These are phyloP conservation scores for Haplosporangium sp. DNA, from an alignment of 371 early-diverging fungal species.

Conservation along the genomic window DNA sequence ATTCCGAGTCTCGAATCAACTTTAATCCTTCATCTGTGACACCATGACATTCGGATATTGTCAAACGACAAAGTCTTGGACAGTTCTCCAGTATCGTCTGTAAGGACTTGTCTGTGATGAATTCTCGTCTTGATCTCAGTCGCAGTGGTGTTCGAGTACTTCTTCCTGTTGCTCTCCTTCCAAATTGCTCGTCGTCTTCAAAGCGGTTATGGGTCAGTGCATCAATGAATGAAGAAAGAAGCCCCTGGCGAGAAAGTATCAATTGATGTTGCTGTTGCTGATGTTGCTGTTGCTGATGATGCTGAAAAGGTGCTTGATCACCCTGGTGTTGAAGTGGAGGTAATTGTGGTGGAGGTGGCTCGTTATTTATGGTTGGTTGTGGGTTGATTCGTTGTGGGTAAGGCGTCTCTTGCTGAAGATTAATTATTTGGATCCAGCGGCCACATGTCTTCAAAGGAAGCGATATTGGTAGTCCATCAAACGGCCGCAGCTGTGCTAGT, in stretches of 20 bases:
- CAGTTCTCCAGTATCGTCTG: conserved; percentile 38
- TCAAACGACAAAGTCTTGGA: conserved; percentile 42
- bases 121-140: conserved; percentile 27
- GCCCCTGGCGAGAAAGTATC: not conserved
- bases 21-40: conserved; percentile 44
- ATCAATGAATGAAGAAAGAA: conserved; percentile 17
- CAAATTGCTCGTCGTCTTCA: not conserved
- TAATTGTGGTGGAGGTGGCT: not conserved
- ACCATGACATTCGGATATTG: conserved; percentile 46
- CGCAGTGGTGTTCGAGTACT: not conserved
- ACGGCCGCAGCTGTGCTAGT: conserved; percentile 16
- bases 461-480: conserved; percentile 31
- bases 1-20: conserved; percentile 23
- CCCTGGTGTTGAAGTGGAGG: conserved; percentile 8
- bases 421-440: conserved; percentile 49
- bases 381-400: conserved; percentile 14
- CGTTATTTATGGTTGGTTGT: not conserved
- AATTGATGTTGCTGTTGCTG: not conserved
- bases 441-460: conserved; percentile 40
- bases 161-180: not conserved
- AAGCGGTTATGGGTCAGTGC: not conserved
- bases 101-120: conserved; percentile 33
- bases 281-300: conserved; percentile 11
- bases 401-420: conserved; percentile 45
- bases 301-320: not conserved